Conservation (phyloP, 1,139 yeast genomes). For the Sugiyamaella pinicola region DNA sequence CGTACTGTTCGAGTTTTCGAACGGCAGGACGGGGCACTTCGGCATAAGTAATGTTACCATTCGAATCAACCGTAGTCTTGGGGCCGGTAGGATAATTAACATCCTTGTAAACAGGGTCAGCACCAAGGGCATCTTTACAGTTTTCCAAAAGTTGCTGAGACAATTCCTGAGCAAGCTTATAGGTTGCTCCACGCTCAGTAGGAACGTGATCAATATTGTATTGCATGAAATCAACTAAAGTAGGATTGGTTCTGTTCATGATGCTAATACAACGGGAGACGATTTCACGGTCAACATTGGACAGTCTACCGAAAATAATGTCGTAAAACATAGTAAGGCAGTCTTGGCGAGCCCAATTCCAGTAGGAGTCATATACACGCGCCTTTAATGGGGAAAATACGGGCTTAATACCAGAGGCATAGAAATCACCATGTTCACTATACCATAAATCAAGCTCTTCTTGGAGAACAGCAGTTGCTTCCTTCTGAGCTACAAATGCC, state of each 20-base stretch:
- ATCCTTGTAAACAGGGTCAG: slow-evolving; percentile 92
- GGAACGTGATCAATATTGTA: slow-evolving; percentile 95
- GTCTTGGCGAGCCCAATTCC: slow-evolving; percentile 99
- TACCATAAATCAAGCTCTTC: slow-evolving; percentile 90
- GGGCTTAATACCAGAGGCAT: slow-evolving; percentile 89
- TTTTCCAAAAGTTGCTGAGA: slow-evolving; percentile 94
- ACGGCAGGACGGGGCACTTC: slow-evolving; percentile 89
- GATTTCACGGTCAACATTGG: slow-evolving; percentile 91
- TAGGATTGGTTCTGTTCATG: slow-evolving; percentile 96
- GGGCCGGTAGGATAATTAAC: slow-evolving; percentile 95
- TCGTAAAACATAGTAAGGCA: slow-evolving; percentile 91
- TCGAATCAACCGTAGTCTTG: slow-evolving; percentile 80
- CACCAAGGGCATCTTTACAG: slow-evolving; percentile 82
- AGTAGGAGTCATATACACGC: slow-evolving; percentile 93
- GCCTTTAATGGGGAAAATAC: slow-evolving; percentile 91
- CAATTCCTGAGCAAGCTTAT: slow-evolving; percentile 82
- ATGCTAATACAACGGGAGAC: slow-evolving; percentile 95
- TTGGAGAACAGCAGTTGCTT: slow-evolving; percentile 80
- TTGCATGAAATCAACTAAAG: slow-evolving; percentile 94
- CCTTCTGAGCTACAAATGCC: slow-evolving; percentile 82
- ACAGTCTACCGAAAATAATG: slow-evolving; percentile 89
- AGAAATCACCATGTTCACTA: slow-evolving; percentile 93
- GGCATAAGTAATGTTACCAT: slow-evolving; percentile 81
- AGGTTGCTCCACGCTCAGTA: slow-evolving; percentile 81
- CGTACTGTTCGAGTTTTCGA: slow-evolving; percentile 94